phyloP scores from a whole-genome alignment of 495 filamentous ascomycete species.

The Lasiosphaeria ovina region DNA sequence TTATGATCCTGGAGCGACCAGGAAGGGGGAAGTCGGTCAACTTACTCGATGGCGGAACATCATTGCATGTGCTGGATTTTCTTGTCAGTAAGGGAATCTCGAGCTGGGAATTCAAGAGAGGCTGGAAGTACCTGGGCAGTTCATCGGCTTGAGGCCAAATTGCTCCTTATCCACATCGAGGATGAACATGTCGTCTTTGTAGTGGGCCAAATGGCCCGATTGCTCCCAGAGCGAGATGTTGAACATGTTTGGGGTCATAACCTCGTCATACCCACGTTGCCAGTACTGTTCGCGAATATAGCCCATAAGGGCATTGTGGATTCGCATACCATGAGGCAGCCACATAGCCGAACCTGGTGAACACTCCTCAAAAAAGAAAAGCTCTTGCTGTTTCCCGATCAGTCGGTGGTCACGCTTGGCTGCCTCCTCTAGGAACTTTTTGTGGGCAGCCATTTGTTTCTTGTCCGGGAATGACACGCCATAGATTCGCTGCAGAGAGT shows the following conservation, averaged over 20 bases:
- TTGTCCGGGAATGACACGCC: conserved; percentile 97
- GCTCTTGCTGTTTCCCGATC: conserved; percentile 90
- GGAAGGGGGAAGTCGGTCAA: neutral
- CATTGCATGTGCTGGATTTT: conserved; percentile 28
- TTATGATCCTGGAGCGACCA: no score
- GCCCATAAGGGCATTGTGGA: conserved; percentile 81
- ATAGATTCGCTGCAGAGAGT: conserved; percentile 92
- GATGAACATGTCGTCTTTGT: conserved; percentile 96
- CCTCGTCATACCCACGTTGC: conserved; percentile 91
- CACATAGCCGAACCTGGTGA: conserved; percentile 94
- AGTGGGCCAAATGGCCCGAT: conserved; percentile 93
- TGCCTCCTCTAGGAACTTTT: conserved; percentile 92
- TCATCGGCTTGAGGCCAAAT: conserved; percentile 93
- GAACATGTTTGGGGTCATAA: conserved; percentile 95
- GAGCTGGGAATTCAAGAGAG: conserved; percentile 64
- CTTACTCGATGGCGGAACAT: conserved; percentile 35
- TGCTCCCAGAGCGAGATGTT: conserved; percentile 87
- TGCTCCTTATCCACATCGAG: conserved; percentile 87
- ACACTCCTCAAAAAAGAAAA: conserved; percentile 92
- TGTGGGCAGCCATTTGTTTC: conserved; percentile 83
- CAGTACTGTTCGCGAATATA: conserved; percentile 87
- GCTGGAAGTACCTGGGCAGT: conserved; percentile 82
- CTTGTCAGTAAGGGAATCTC: neutral
- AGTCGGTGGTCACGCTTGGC: conserved; percentile 91
- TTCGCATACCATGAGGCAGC: conserved; percentile 85